These are phyloP conservation scores for Rosa chinensis DNA, from an alignment of 306 rosid species.

Conservation along the genomic window DNA sequence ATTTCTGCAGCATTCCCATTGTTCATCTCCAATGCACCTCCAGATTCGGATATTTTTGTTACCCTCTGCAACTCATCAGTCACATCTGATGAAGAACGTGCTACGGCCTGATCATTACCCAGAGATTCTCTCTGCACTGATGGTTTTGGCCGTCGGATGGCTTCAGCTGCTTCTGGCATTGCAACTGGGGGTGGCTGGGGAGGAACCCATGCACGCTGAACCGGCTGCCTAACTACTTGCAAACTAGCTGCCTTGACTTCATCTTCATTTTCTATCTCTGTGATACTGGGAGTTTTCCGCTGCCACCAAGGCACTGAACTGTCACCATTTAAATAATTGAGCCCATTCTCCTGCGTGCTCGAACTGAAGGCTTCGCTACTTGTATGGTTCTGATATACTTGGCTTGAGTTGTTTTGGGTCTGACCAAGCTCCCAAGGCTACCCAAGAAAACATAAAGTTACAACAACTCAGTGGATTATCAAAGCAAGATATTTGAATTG, in stretches of 20 bases:
- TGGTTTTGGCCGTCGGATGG: conserved; percentile 82
- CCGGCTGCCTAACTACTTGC: conserved; percentile 40
- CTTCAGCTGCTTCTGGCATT: conserved; percentile 87
- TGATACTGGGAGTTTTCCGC: conserved; percentile 59
- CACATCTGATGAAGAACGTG: conserved; percentile 46
- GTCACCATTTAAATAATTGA: conserved; percentile 43
- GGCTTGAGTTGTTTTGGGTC: conserved; percentile 52
- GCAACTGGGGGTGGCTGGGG: conserved; percentile 93
- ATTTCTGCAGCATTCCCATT: conserved; percentile 48
- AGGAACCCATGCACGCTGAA: conserved; percentile 77
- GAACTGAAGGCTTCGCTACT: conserved; percentile 41
- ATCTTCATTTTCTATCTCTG: conserved; percentile 57
- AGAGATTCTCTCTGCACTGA: conserved; percentile 52
- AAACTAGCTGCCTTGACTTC: conserved; percentile 54
- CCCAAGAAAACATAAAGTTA: conserved; percentile 34
- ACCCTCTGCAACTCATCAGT: conserved; percentile 49
- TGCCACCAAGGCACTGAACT: conserved; percentile 70
- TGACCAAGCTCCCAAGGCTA: conserved; percentile 86
- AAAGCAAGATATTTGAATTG: conserved; percentile 16
- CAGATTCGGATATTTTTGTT: conserved; percentile 53
- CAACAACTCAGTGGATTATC: conserved; percentile 26
- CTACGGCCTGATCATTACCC: conserved; percentile 42
- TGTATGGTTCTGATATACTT: conserved; percentile 47
- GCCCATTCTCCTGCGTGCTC: conserved; percentile 43
- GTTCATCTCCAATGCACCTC: conserved; percentile 42